These are phyloP conservation scores for Vitis riparia DNA, from an alignment of 164 flowering plant genomes.

Conservation along the genomic window DNA sequence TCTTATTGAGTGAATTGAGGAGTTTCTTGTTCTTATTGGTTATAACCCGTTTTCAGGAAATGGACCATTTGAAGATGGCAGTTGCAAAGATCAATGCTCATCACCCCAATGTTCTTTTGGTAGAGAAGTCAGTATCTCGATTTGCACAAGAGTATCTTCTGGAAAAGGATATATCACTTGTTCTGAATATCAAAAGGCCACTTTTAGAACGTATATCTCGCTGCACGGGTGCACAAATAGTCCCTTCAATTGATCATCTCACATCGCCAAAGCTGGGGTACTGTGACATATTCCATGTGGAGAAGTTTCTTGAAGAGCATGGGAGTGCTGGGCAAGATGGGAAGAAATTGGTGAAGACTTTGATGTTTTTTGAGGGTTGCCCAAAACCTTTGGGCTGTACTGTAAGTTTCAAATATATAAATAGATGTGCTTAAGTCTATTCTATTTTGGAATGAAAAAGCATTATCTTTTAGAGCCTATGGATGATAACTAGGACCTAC, in stretches of 20 bases:
- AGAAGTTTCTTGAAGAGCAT: slow-evolving; percentile 75
- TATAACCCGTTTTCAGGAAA: slow-evolving; percentile 52
- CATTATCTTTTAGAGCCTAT: too few relatives aligned
- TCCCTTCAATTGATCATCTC: slow-evolving; percentile 90
- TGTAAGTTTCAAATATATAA: slow-evolving; percentile 48
- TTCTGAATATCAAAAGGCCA: slow-evolving; percentile 83
- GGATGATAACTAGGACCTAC: too few relatives aligned
- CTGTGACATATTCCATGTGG: slow-evolving; percentile 80
- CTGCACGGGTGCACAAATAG: slow-evolving; percentile 88
- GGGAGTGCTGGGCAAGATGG: slow-evolving; percentile 84
- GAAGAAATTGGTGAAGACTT: slow-evolving; percentile 73
- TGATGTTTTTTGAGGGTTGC: slow-evolving; percentile 95
- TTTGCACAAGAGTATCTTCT: slow-evolving; percentile 90
- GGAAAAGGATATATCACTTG: slow-evolving; percentile 87
- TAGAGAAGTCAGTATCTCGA: slow-evolving; percentile 94
- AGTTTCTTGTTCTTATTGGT: not conserved
- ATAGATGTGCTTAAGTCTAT: too few relatives aligned
- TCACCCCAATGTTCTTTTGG: slow-evolving; percentile 82
- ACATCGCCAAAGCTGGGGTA: slow-evolving; percentile 74
- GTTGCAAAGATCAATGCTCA: slow-evolving; percentile 88
- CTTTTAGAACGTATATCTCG: slow-evolving; percentile 95
- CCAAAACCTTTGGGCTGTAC: slow-evolving; percentile 93
- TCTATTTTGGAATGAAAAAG: too few relatives aligned
- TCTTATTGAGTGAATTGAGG: not conserved
- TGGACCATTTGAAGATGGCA: slow-evolving; percentile 97